Percentiles rank a stretch among this genome's conserved stretches.
Evolutionary conservation across 176 grass and related monocot species (phyloP).

Genomic region (Tillandsia leiboldiana): DNA sequence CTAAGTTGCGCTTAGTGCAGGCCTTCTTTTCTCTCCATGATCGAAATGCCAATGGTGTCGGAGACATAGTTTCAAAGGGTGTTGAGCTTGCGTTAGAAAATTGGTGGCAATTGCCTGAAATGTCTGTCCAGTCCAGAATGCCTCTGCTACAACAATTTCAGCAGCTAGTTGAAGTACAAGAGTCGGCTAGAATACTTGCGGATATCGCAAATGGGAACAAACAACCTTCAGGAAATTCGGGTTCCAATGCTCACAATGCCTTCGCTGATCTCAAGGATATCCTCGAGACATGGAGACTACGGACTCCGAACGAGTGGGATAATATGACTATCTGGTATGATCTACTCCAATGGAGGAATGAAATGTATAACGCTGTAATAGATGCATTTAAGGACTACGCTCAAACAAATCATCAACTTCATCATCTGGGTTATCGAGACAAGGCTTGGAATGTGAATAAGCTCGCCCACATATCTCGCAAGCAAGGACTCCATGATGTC

Average conservation of each 20-base stretch:
- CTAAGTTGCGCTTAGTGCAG: slow-evolving; percentile 70
- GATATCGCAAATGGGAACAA: slow-evolving; percentile 97
- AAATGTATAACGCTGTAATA: slow-evolving; percentile 99
- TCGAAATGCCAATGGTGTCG: slow-evolving; percentile 70
- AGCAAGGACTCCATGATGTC: slow-evolving; percentile 92
- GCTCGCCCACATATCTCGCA: slow-evolving; percentile 88
- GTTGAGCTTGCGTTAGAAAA: slow-evolving; percentile 92
- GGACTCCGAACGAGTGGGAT: slow-evolving; percentile 98
- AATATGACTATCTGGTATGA: slow-evolving; percentile 96
- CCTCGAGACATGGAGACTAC: slow-evolving; percentile 92
- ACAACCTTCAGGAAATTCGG: slow-evolving; percentile 69
- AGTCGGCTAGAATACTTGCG: slow-evolving; percentile 82
- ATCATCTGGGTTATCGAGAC: slow-evolving; percentile 97
- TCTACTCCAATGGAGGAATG: slow-evolving; percentile 97
- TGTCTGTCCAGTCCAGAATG: slow-evolving; percentile 75
- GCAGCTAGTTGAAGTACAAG: slow-evolving; percentile 96
- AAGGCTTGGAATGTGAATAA: slow-evolving; percentile 99
- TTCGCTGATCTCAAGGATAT: slow-evolving; percentile 98
- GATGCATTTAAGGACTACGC: slow-evolving; percentile 90
- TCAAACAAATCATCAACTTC: slow-evolving; percentile 90
- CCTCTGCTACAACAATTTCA: slow-evolving; percentile 96
- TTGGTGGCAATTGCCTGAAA: slow-evolving; percentile 99
- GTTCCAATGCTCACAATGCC: slow-evolving; percentile 54
- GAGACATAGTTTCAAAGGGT: slow-evolving; percentile 72
- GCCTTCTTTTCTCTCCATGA: slow-evolving; percentile 86